Evolutionary conservation across 177 flowering plant species (phyloP), one percentile per base, ranked within the genome.

Genomic region (Vitis hybrid): DNA sequence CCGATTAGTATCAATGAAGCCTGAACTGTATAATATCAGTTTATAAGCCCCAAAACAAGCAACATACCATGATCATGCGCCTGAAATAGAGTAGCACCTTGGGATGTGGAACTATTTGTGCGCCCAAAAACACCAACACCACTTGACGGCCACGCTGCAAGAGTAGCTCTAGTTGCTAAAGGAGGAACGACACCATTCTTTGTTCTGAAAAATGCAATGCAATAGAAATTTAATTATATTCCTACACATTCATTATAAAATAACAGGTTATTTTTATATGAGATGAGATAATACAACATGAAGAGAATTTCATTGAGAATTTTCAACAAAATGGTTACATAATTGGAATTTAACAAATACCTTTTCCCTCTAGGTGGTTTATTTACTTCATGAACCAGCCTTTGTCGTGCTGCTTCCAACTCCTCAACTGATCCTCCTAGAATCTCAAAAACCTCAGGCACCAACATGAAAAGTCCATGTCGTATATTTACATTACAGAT

Each of bases 321-420:
- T 21, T 60, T 11, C 11, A 6, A 13, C 11, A 65, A 19, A 14
- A 55, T 54, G 60, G 52, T 61, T 34, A 7, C 15, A 19, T 62
- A 56, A 19, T 2, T 52, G 65, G 14, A 17, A 58, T 19, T 34
- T 6, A 49, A 45, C 9, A 65, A 45, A 11, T 81, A 93, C 99
- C 98, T 92, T 86, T 72, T 90, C 56, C 97, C 99, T 76, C 97
- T 84, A 3, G 99, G 92, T 64, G 98, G 99, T 83, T 96, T 93
- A 79, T 91, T 91, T 19, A 93, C 82, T 91, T 93, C 98, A 14
- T 75, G 51, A 68, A 91, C 89, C 69, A 93, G 90, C 75, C 92
- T 87, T 70, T 81, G 81, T 4, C 87, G 83, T 66, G 97, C 99
- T 52, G 80, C 87, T 21, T 92, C 97, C 74, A 96, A 74, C 71